Percentiles rank a stretch among this genome's conserved stretches.
Conservation (phyloP, 768 basidiomycete genomes). For the Dacryopinax primogenitus region DNA sequence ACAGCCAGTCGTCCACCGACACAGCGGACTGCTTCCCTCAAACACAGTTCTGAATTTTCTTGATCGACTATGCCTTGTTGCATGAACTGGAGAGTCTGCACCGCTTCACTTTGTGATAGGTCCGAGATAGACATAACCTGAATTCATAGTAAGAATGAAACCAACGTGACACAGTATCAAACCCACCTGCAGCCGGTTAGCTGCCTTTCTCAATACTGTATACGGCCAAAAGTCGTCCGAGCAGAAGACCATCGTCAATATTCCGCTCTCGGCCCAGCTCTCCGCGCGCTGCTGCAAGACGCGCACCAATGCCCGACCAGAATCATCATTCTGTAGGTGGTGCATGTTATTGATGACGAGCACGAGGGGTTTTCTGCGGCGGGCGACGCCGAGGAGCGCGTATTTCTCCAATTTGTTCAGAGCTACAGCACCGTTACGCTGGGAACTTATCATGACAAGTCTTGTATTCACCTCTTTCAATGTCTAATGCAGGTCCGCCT, state of each 20-base stretch:
- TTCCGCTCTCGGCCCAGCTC: conserved; percentile 68
- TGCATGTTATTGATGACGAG: conserved; percentile 72
- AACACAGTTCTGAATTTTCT: conserved; percentile 28
- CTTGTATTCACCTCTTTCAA: conserved; percentile 51
- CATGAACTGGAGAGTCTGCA: conserved; percentile 43
- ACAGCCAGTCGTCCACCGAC: conserved; percentile 74
- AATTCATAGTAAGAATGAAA: background rate
- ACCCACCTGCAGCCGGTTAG: conserved; percentile 58
- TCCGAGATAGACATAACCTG: conserved; percentile 63
- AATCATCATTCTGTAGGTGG: conserved; percentile 61
- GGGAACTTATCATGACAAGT: background rate
- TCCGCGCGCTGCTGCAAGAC: conserved; percentile 80
- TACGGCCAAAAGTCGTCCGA: conserved; percentile 83
- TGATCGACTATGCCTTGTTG: conserved; percentile 32
- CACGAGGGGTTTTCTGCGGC: conserved; percentile 55
- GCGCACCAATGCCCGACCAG: conserved; percentile 63
- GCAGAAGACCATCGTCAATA: conserved; percentile 66
- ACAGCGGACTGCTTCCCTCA: conserved; percentile 41
- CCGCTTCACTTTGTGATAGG: conserved; percentile 45
- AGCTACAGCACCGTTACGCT: conserved; percentile 32
- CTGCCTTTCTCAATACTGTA: conserved; percentile 51
- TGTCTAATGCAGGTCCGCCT: conserved; percentile 67
- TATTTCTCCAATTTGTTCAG: conserved; percentile 79
- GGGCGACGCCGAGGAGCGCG: conserved; percentile 48
- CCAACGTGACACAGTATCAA: background rate